phyloP scores from a whole-genome alignment of 306 rosid species.

The Acmispon strigosus region DNA sequence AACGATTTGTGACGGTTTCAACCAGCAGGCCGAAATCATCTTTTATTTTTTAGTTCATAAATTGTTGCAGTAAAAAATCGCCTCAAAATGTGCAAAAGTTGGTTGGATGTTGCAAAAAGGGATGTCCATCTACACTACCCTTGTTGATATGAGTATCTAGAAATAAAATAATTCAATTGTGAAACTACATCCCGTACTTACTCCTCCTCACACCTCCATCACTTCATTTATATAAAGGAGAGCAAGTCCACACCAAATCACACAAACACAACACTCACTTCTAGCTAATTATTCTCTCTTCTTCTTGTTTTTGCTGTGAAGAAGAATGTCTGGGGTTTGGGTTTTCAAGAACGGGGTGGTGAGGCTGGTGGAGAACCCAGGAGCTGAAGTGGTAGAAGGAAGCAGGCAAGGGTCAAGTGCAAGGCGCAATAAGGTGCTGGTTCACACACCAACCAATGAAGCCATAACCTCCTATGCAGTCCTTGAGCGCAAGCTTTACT shows the following conservation, averaged over 20 bases:
- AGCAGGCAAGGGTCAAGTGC: background rate
- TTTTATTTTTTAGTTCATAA: too few relatives aligned
- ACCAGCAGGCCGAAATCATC: too few relatives aligned
- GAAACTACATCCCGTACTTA: background rate
- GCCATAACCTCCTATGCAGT: constrained; percentile 50
- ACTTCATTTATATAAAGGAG: background rate
- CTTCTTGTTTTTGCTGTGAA: background rate
- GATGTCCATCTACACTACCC: too few relatives aligned
- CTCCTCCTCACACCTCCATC: background rate
- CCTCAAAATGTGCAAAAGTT: too few relatives aligned
- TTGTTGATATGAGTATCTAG: background rate
- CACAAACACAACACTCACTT: background rate
- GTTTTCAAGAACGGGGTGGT: constrained; percentile 85
- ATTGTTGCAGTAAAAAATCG: too few relatives aligned
- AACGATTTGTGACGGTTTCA: too few relatives aligned
- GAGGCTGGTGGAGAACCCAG: constrained; percentile 75
- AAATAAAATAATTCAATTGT: background rate
- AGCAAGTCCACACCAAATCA: background rate
- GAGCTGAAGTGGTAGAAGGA: constrained; percentile 22
- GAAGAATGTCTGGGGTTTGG: constrained; percentile 86
- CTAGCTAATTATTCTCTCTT: too few relatives aligned
- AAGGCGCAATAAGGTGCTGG: constrained; percentile 49
- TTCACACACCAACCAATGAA: constrained; percentile 60
- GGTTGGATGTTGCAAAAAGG: too few relatives aligned
- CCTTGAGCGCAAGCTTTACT: constrained; percentile 45